Conservation (phyloP, 176 grass and related monocot genomes). For the Oryza longistaminata region DNA sequence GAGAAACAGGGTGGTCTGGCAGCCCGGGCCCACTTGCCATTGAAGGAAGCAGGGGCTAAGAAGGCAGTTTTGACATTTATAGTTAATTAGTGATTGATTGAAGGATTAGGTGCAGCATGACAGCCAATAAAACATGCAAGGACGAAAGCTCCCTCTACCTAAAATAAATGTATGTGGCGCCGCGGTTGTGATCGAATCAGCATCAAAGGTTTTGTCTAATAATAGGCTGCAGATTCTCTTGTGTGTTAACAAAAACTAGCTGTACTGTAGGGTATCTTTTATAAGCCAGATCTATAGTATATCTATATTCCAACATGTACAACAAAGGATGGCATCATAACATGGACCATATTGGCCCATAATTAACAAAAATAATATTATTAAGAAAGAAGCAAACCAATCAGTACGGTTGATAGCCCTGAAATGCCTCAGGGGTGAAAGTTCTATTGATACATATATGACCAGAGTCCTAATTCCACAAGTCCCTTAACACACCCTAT, state of each 20-base stretch:
- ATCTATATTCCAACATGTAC: slow-evolving; percentile 1
- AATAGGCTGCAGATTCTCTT: background rate
- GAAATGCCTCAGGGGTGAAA: background rate
- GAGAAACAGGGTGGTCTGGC: background rate
- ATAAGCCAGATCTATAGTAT: background rate
- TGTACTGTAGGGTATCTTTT: background rate
- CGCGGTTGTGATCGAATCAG: slow-evolving; percentile 14
- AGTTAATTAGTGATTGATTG: background rate
- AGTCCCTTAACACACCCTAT: no score
- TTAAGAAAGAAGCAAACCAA: background rate
- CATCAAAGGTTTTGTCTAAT: background rate
- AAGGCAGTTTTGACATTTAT: background rate
- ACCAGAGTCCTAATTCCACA: no score
- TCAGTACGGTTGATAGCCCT: background rate
- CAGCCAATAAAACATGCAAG: background rate
- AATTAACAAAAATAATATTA: background rate
- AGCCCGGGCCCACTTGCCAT: background rate
- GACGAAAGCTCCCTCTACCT: background rate
- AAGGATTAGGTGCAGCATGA: background rate
- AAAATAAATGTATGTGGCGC: slow-evolving; percentile 24
- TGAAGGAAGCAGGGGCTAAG: background rate
- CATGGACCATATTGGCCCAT: background rate
- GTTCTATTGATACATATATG: no score
- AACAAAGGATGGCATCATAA: background rate
- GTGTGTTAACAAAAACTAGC: background rate